Evolutionary conservation across 208 protist genomes (phyloP), one percentile per base, ranked within the genome.

Genomic region (Novymonas esmeraldas): DNA sequence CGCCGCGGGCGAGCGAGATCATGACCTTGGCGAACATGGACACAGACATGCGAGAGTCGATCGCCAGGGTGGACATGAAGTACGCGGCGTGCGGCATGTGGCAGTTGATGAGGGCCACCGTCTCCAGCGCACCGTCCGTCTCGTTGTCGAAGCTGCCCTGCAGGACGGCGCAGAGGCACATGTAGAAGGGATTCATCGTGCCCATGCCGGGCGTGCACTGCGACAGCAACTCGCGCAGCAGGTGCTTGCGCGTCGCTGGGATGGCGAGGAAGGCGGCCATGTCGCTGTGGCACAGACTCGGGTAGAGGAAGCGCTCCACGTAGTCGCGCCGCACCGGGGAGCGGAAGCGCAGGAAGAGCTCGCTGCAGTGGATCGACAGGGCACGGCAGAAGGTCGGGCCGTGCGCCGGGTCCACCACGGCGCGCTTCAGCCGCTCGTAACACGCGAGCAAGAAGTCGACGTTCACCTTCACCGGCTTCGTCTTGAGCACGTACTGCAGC

Each of bases 51-150:
- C 81, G 88, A 55, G 85, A 76, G 69, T 96, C 92, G 7, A 95
- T 51, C 16, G 92, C 84, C 24, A 96, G 76, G 36, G 92, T 81
- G 22, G 87, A 68, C 64, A 91, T 80, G 73, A 94, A 96, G 64
- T 94, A 96, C 6, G 89, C 89, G 28, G 92, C 92, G 74, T 96
- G 92, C 5, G 92, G 92, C 92, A 96, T 96, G 50, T 79, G 83
- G 73, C 81, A 93, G 69, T 92, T 84, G 51, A 96, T 90, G 26
- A 94, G 77, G 38, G 66, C 73, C 56, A 96, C 85, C 42, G 82
- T 77, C 72, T 95, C 87, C 31, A 96, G 51, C 29, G 92, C 86
- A 16, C 87, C 92, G 60, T 92, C 89, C 67, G 92, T 79, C 70
- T 89, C 88, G 78, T 96, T 78, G 65, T 94, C 78, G 42, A 96